Base-by-base conservation (phyloP, 805 yeast genomes). In the Candida incommunis region DNA sequence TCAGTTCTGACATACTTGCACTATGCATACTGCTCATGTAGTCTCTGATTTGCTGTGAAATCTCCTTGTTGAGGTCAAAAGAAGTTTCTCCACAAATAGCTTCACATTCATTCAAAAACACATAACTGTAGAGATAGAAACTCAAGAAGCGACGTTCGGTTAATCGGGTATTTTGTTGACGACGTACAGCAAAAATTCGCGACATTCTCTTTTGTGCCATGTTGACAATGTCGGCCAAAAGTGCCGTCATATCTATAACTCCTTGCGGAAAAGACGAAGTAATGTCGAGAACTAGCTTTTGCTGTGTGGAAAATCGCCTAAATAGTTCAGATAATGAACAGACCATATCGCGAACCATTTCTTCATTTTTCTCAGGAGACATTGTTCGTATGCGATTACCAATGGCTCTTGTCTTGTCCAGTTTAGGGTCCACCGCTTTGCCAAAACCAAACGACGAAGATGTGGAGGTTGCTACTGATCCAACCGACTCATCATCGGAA, bases 21-120 rank as follows among this genome's bases (percentile, higher is more conserved):
- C 69, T 68, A 50, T 82, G 87, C 52, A 73, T 72, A 25, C 75
- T 66, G 24, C 66, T 66, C 29, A 76, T 63, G 57, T 75, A 87
- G 45, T 72, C 70, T 48, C 71, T 76, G 3, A 81, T 70, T 50
- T 84, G 95, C 25, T 72, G 69, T n/a, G 71, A 74, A 15, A 87
- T 62, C 54, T 78, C 74, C 46, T 79, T 84, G 44, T 80, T 75
- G 23, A 90, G 64, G n/a, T 75, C 78, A 23, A 76, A 69, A 13
- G 71, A 60, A 4, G 74, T 69, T 46, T 71, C 75, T 0, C 94
- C 95, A 3, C 86, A 78, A 3, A 88, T 73, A 13, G 77, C 69
- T 60, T 92, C 97, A 59, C 95, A 84, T 56, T 86, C 95, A 42
- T 74, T 75, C 37, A 87, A 67, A 57, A 88, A 88, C 21, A 80